phyloP scores from a whole-genome alignment of 1,284 basidiomycete genomes.

The Spongiforma sp. region DNA sequence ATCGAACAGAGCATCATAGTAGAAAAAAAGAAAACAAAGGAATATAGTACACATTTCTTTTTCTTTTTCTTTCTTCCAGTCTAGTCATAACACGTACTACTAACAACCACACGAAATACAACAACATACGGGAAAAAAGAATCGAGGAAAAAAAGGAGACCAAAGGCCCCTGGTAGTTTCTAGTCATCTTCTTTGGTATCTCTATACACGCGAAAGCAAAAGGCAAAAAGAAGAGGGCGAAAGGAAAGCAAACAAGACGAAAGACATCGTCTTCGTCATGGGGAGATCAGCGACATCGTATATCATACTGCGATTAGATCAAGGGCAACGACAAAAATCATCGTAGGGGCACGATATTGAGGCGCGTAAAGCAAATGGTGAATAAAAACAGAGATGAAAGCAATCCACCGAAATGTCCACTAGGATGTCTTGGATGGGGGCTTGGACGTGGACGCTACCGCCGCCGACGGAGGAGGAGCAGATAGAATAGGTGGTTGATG shows the following conservation, averaged over 20 bases:
- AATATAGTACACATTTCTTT: constrained; percentile 5
- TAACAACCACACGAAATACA: constrained; percentile 6
- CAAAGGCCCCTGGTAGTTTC: constrained; percentile 16
- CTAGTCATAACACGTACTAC: background rate
- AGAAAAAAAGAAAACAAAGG: background rate
- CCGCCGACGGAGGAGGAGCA: constrained; percentile 28
- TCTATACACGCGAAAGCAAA: constrained; percentile 18
- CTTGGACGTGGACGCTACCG: constrained; percentile 3
- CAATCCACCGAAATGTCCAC: constrained; percentile 2
- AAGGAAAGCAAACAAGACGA: constrained; percentile 2
- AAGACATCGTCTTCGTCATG: constrained; percentile 12
- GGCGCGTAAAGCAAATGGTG: too few relatives aligned
- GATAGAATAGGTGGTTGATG: constrained; percentile 38
- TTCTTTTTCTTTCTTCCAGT: too few relatives aligned
- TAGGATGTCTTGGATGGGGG: constrained; percentile 13
- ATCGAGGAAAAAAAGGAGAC: background rate
- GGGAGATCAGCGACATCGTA: constrained; percentile 10
- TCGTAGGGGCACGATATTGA: too few relatives aligned
- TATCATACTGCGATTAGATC: too few relatives aligned
- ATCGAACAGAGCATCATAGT: too few relatives aligned
- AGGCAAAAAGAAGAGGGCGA: background rate
- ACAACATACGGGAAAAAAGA: too few relatives aligned
- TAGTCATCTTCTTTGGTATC: constrained; percentile 34
- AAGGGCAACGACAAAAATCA: too few relatives aligned
- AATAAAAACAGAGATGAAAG: constrained; percentile 11